Evolutionary conservation across 169 alveolate genomes (phyloP).

Genomic region (Sarcocystis neurona): DNA sequence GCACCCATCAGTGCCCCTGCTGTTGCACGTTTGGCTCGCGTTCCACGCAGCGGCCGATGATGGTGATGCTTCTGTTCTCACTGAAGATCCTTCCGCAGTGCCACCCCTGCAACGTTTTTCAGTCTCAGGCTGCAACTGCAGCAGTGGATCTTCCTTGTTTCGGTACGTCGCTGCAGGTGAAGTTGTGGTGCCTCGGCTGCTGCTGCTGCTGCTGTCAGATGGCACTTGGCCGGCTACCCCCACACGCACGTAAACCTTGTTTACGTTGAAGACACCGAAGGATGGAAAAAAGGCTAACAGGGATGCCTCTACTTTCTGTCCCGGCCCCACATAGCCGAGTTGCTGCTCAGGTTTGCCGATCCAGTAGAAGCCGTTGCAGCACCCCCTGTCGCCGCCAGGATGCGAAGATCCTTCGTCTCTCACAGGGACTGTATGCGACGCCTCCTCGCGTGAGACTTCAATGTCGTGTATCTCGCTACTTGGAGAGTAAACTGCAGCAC

Average conservation of each 20-base stretch:
- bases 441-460: no score
- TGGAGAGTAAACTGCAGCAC: no score
- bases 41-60: not conserved
- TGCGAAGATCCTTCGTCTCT: no score
- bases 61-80: no score
- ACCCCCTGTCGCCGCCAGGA: not conserved
- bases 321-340: not conserved
- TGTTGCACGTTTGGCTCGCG: not conserved
- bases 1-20: not conserved
- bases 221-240: not conserved
- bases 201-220: not conserved
- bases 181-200: not conserved
- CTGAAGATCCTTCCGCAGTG: not conserved
- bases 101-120: not conserved
- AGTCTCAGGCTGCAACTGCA: not conserved
- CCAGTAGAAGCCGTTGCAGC: slow-evolving; percentile 26
- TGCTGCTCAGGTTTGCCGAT: not conserved
- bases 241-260: not conserved
- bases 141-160: not conserved
- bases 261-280: not conserved
- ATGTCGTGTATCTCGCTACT: no score
- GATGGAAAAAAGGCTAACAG: slow-evolving; percentile 16
- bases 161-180: not conserved
- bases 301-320: not conserved
- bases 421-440: no score